Conservation (phyloP, 306 rosid genomes). For the Malus sieversii region DNA sequence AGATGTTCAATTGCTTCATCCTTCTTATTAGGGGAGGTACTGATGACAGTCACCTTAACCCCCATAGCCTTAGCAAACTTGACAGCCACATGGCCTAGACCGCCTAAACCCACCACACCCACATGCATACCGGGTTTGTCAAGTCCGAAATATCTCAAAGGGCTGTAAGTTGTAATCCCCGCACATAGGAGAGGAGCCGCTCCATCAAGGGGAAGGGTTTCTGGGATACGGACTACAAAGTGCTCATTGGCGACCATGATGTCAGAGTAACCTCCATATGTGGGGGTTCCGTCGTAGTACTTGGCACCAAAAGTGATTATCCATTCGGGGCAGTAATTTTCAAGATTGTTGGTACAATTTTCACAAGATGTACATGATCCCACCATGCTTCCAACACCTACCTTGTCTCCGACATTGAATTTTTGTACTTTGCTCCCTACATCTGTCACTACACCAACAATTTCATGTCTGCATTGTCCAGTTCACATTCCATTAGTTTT, state of each 20-base stretch:
- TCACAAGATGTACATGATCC: background rate
- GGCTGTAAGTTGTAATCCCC: conserved; percentile 8
- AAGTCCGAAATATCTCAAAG: background rate
- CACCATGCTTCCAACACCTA: background rate
- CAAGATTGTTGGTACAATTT: background rate
- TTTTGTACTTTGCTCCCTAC: background rate
- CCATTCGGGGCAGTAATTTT: background rate
- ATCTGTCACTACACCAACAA: conserved; percentile 1
- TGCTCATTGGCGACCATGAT: background rate
- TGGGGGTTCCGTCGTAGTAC: background rate
- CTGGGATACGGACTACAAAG: background rate
- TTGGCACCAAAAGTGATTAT: background rate
- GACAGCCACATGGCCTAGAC: background rate
- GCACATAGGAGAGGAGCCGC: conserved; percentile 8
- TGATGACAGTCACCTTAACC: background rate
- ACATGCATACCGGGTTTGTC: background rate
- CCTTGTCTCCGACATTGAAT: conserved; percentile 5
- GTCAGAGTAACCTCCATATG: background rate
- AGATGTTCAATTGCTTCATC: background rate
- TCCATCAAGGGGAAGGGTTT: background rate
- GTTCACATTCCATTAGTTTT: no score
- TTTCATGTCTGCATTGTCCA: conserved; percentile 3
- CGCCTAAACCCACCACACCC: background rate
- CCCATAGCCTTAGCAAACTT: conserved; percentile 9
- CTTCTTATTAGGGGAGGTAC: background rate